A percentile compares a stretch with the other conserved stretches of the same genome.
phyloP scores from a whole-genome alignment of 2,329 filamentous ascomycete species.

The Cladophialophora psammophila region DNA sequence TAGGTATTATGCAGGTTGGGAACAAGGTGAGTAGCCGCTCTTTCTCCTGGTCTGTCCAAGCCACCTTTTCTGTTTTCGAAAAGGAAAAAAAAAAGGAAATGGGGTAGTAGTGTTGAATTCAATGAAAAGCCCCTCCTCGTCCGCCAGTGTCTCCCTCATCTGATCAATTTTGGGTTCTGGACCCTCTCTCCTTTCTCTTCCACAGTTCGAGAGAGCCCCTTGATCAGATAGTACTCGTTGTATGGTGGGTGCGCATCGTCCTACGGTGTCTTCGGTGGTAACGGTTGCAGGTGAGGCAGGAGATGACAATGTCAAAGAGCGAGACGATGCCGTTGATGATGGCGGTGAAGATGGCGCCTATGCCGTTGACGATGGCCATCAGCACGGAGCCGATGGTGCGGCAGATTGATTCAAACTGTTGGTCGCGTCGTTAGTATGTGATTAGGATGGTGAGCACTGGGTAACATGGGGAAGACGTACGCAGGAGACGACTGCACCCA shows the following conservation, averaged over 20 bases:
- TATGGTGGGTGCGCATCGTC: constrained; percentile 29
- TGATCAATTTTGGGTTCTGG: not conserved
- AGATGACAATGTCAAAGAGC: constrained; percentile 71
- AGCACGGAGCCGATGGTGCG: constrained; percentile 70
- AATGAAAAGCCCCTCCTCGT: too few species aligned
- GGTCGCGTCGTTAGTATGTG: constrained; percentile 11
- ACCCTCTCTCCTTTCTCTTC: constrained; percentile 1
- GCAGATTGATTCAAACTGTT: constrained; percentile 66
- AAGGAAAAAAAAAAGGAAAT: not conserved
- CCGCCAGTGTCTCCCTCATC: not conserved
- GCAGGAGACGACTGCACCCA: constrained; percentile 85
- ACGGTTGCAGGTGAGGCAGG: constrained; percentile 63
- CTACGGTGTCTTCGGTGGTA: constrained; percentile 43
- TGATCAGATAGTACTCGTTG: constrained; percentile 35
- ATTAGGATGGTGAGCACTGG: not conserved
- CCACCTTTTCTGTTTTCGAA: not conserved
- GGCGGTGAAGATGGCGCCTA: constrained; percentile 67
- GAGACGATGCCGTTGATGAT: constrained; percentile 72
- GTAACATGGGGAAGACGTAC: constrained; percentile 61
- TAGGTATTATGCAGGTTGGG: not conserved
- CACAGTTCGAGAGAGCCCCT: constrained; percentile 10
- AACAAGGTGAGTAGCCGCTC: not conserved
- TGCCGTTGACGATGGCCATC: constrained; percentile 72
- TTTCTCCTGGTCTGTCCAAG: constrained; percentile 4
- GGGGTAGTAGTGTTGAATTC: not conserved